Base-by-base conservation (phyloP, 768 basidiomycete species). In the Cystoderma amianthinum region DNA sequence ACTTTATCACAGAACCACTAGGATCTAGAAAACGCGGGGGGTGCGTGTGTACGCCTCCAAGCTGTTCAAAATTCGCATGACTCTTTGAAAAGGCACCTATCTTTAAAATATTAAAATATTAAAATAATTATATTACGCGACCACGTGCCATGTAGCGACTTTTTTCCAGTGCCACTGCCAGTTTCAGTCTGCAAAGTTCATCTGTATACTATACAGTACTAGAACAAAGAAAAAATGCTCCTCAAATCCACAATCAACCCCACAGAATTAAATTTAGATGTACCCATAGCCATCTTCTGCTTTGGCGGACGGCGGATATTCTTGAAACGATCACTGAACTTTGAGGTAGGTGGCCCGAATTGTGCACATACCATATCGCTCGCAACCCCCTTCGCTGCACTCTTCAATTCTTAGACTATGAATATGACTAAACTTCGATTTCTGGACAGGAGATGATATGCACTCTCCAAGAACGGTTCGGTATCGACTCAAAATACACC, bases 391-490 rank as follows among this genome's bases (percentile, higher is more conserved):
- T n/a, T n/a, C 10, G 23, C 4, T 21, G 18, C 20, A 10, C 10
- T 28, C 16, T 23, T 16, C 18, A 25, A 35, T 20, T 34, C 16
- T 21, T 5, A 13, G 34, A 7, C 16, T 7, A 36, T 7, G 9
- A 36, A 9, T 15, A 17, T 36, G 9, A 16, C 34, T n/a, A 16
- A n/a, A 15, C 13, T 37, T 25, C 25, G 39, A 4, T 9, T 10
- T 9, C n/a, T n/a, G n/a, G n/a, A 20, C 22, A 64, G 60, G 58
- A 61, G 22, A 53, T 58, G 15, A 32, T 55, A 2, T 19, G 32
- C 2, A 24, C 44, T 1, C 43, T 58, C 3, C 38, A 33, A 17
- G 41, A 43, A 9, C 44, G 51, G 3, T 59, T 62, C 41, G 36
- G 35, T 2, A 44, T 63, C 1, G 20, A 43, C 2, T 24, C 36